Evolutionary conservation across 495 filamentous ascomycete species (phyloP), one percentile per base, ranked within the genome.

Genomic region (Elasticomyces elasticus): DNA sequence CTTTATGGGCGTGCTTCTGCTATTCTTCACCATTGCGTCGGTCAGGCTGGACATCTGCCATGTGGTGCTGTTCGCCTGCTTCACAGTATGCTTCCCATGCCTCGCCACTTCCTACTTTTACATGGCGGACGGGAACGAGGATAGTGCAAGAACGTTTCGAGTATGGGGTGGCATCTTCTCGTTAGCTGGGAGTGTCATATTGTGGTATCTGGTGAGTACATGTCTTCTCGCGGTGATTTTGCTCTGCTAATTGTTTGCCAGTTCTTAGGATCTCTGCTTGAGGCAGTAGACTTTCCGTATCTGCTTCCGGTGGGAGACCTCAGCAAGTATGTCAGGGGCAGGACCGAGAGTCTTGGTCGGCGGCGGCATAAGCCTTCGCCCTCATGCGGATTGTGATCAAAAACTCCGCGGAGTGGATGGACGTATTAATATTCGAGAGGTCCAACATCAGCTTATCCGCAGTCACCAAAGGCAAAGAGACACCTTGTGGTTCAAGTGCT

Each of bases 21-120:
- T 51, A 13, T 51, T 51, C 17, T 51, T 51, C 19, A 51, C 48
- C 10, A 51, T 51, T 22, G 48, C 48, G 13, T 51, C 48, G 2
- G 28, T 51, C 25, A 13, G 48, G 24, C 48, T 51, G 48, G 48
- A 51, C 26, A 26, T 51, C 28, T 51, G 48, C 48, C 48, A 51
- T 23, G 48, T 51, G 28, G 31, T 51, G 3, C 48, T 51, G 4
- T 51, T 51, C 31, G 48, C 48, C 28, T 51, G 48, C 31, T 51
- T 51, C 19, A 51, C 48, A 11, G 28, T 40, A 10, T 51, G 48
- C 31, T 51, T 51, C 22, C 48, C 48, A 15, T 49, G 45, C 22
- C n/a, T 49, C 15, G 45, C 45, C 11, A 19, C 45, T 10, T 49
- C 45, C 7, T 31, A 31, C 45, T 49, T 49, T 31, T 31, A 49